These are phyloP conservation scores for Lachnum nothofagi DNA, from an alignment of 2,329 filamentous ascomycete genomes.

Conservation along the genomic window DNA sequence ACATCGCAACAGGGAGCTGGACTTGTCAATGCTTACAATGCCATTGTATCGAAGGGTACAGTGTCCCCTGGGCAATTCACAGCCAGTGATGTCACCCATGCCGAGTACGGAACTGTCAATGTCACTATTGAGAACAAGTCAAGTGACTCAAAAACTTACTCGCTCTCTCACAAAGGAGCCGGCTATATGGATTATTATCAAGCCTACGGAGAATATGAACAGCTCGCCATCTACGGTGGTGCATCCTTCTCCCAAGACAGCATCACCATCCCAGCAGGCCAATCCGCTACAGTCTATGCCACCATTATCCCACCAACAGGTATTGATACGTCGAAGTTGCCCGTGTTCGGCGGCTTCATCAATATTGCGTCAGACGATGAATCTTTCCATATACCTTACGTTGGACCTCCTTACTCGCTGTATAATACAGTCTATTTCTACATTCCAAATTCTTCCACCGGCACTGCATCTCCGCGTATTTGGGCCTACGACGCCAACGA, in stretches of 20 bases:
- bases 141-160: constrained; percentile 19
- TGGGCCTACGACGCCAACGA: constrained; percentile 1
- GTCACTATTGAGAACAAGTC: constrained; percentile 27
- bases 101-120: constrained; percentile 17
- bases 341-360: constrained; percentile 28
- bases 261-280: constrained; percentile 18
- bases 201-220: constrained; percentile 13
- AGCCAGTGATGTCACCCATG: constrained; percentile 11
- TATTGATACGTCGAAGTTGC: constrained; percentile 18
- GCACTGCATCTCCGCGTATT: constrained; percentile 1
- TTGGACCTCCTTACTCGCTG: constrained; percentile 25
- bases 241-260: constrained; percentile 19
- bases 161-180: constrained; percentile 23
- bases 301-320: constrained; percentile 16
- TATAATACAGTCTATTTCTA: constrained; percentile 14
- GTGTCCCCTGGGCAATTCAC: constrained; percentile 26
- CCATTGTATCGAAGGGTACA: constrained; percentile 23
- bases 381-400: constrained; percentile 25
- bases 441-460: background rate
- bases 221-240: constrained; percentile 24
- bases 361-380: constrained; percentile 16
- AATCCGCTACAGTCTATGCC: constrained; percentile 17
- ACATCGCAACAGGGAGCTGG: constrained; percentile 35
- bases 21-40: constrained; percentile 32
- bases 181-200: constrained; percentile 24